These are phyloP conservation scores for Daldinia grandis DNA, from an alignment of 495 filamentous ascomycete genomes.

Conservation along the genomic window DNA sequence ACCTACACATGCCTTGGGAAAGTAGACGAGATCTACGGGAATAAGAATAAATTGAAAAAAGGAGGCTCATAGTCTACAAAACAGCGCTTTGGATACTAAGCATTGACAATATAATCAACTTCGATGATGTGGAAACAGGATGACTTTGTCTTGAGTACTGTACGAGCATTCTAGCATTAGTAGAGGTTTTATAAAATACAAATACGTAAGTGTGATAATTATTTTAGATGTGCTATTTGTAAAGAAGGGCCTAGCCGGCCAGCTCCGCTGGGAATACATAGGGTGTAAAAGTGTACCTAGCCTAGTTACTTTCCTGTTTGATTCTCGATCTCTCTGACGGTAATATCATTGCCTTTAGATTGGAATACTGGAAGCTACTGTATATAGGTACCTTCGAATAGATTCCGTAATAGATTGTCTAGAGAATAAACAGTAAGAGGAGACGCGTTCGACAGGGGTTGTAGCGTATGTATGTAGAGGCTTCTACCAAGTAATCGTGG, in stretches of 20 bases:
- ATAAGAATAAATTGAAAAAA: background rate
- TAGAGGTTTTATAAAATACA: background rate
- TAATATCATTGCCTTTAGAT: background rate
- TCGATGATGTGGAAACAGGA: background rate
- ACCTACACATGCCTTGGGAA: background rate
- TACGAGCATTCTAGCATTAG: background rate
- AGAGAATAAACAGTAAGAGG: background rate
- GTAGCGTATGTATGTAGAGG: constrained; percentile 1
- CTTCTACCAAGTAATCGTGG: background rate
- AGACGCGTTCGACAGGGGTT: constrained; percentile 11
- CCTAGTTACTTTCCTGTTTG: background rate
- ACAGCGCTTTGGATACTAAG: background rate
- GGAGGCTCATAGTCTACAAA: background rate
- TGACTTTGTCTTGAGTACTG: background rate
- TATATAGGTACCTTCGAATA: background rate
- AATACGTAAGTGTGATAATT: background rate
- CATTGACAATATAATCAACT: background rate
- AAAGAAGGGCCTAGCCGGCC: background rate
- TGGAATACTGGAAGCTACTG: background rate
- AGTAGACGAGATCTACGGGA: background rate
- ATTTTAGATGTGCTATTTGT: background rate
- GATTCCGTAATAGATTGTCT: background rate
- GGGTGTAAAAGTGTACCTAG: background rate
- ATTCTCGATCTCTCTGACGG: background rate
- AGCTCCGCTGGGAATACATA: background rate